Base-by-base conservation (phyloP, 768 basidiomycete species). In the Tulasnella sp. region DNA sequence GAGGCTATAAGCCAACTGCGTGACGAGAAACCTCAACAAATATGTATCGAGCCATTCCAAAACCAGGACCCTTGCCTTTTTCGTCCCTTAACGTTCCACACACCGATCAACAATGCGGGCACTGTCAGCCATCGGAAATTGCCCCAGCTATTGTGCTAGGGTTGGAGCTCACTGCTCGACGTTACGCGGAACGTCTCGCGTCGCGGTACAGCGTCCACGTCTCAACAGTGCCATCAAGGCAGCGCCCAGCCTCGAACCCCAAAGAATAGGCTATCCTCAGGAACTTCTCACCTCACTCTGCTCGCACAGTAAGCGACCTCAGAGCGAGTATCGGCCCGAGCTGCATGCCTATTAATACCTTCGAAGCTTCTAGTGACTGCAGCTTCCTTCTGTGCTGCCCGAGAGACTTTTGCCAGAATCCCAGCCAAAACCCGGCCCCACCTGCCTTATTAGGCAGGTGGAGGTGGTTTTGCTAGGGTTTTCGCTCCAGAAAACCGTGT, bases 111-210 rank as follows among this genome's bases (percentile, higher is more conserved):
- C 64, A 37, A 31, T 37, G 9, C 6, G 12, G 14, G 5, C 64
- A 37, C 64, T 69, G 64, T 37, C 64, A 69, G 64, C 64, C 64
- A 69, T 31, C 64, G 64, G 31, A 69, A 69, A 69, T 69, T 69
- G 64, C 64, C 16, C 64, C 31, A 69, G 64, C 4, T 37, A 3
- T 18, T 16, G 31, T 69, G 34, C 9, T 69, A 5, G 54, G 54
- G 14, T 69, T 14, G 31, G 34, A 69, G n/a, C n/a, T n/a, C n/a
- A n/a, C n/a, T n/a, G 64, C 31, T 69, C 18, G 64, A 69, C 64
- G 64, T 4, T 31, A 3, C 34, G 31, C 31, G 7, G 5, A 69
- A 37, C 28, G 64, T 69, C 64, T 69, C 64, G 64, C 64, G 64
- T 69, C 64, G 64, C 8, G 31, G 64, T 28, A 37, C 64, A 69